Conservation (phyloP, 192 early-diverging fungal genomes). For the Backusella tarrabulga region DNA sequence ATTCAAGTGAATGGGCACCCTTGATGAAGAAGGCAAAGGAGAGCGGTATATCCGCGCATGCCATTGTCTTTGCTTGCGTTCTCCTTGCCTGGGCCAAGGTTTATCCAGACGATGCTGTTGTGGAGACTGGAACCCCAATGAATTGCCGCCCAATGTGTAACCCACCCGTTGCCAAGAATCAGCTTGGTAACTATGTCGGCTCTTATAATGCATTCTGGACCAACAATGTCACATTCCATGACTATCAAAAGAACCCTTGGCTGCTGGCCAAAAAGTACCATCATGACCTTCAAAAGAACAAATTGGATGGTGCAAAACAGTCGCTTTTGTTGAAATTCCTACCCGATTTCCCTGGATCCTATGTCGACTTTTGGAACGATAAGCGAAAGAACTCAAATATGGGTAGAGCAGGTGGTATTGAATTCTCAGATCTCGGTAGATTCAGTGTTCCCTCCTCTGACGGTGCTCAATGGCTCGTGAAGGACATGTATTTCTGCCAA, state of each 20-base stretch:
- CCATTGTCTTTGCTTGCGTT: background rate
- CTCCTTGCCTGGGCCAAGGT: conserved; percentile 14
- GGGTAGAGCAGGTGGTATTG: conserved; percentile 29
- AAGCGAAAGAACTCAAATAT: conserved; percentile 20
- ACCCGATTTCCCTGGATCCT: conserved; percentile 18
- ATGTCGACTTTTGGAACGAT: conserved; percentile 11
- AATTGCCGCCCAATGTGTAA: conserved; percentile 28
- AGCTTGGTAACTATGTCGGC: conserved; percentile 35
- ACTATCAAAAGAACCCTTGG: conserved; percentile 16
- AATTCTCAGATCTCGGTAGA: conserved; percentile 33
- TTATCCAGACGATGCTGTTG: background rate
- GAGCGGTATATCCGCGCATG: conserved; percentile 13
- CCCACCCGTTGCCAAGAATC: background rate
- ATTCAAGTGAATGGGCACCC: background rate
- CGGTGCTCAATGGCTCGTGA: background rate
- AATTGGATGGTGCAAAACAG: background rate
- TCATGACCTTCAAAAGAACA: conserved; percentile 9
- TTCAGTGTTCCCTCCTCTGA: background rate
- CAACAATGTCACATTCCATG: background rate
- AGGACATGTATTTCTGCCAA: conserved; percentile 23
- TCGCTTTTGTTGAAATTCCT: conserved; percentile 11
- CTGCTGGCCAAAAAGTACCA: conserved; percentile 15
- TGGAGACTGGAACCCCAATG: conserved; percentile 15
- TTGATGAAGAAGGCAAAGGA: conserved; percentile 4
- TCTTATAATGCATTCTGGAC: conserved; percentile 6